Conservation (phyloP, 2,329 filamentous ascomycete genomes). For the Botrytis squamosa region DNA sequence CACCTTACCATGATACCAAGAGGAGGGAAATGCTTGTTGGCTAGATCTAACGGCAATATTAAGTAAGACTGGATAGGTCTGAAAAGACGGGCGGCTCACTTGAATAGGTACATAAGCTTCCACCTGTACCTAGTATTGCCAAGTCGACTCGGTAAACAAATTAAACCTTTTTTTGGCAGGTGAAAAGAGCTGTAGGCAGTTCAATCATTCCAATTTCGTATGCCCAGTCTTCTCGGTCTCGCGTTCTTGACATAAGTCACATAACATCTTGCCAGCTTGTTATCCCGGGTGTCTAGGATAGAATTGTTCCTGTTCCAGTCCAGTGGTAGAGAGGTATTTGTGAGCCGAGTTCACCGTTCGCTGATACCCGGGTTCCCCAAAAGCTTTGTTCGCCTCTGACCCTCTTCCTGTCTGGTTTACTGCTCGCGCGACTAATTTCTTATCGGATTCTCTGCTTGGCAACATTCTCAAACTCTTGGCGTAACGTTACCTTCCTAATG, state of each 20-base stretch:
- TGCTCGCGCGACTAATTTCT: constrained; percentile 5
- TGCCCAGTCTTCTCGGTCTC: neutral
- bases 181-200: neutral
- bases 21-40: neutral
- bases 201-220: neutral
- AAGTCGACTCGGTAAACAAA: neutral
- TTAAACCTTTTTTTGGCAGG: constrained; percentile 4
- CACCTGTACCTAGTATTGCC: neutral
- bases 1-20: neutral
- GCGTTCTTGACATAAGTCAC: neutral
- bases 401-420: neutral
- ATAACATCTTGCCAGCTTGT: neutral
- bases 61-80: neutral
- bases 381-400: constrained; percentile 1
- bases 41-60: neutral
- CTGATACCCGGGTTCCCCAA: neutral
- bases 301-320: constrained; percentile 1
- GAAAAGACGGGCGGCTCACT: neutral
- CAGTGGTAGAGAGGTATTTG: neutral
- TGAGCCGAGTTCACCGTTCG: constrained; percentile 3
- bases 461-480: neutral
- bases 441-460: constrained; percentile 10
- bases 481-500: constrained; percentile 14
- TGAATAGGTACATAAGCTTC: constrained; percentile 1
- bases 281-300: neutral